Evolutionary conservation across 352 stramenopile species (phyloP).

Genomic region (Globisporangium rhizosaccharum): DNA sequence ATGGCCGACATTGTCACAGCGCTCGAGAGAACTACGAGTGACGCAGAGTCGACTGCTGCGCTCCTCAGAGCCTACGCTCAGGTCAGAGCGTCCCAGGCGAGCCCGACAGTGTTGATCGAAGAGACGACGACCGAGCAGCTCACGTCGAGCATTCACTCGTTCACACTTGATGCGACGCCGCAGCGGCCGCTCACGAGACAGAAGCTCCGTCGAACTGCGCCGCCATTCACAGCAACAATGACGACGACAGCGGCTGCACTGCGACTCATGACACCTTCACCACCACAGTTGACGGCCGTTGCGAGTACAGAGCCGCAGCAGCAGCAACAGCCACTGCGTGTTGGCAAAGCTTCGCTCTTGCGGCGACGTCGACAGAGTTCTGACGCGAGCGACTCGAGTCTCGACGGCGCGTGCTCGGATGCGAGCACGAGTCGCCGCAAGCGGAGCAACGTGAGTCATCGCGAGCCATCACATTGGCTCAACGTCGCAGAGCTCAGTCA

Average conservation of each 20-base stretch:
- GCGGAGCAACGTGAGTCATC: slow-evolving; percentile 49
- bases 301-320: neutral
- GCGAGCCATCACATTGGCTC: slow-evolving; percentile 8
- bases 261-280: neutral
- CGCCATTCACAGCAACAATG: neutral
- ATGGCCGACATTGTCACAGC: neutral
- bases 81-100: slow-evolving; percentile 9
- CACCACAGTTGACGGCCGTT: too few species aligned
- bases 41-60: neutral
- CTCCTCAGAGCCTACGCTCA: neutral
- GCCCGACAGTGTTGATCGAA: slow-evolving; percentile 14
- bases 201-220: neutral
- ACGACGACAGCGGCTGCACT: neutral
- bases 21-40: neutral
- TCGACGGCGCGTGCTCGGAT: slow-evolving; percentile 44
- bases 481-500: neutral
- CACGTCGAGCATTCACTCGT: slow-evolving; percentile 46
- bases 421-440: slow-evolving; percentile 46
- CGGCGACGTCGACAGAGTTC: slow-evolving; percentile 42
- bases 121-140: slow-evolving; percentile 43
- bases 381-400: slow-evolving; percentile 58
- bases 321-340: neutral
- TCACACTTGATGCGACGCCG: slow-evolving; percentile 21
- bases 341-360: slow-evolving; percentile 16
- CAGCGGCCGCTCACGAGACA: slow-evolving; percentile 2